Evolutionary conservation across 192 early-diverging fungal species (phyloP), one percentile per base, ranked within the genome.

Genomic region (Backusella macrospora): DNA sequence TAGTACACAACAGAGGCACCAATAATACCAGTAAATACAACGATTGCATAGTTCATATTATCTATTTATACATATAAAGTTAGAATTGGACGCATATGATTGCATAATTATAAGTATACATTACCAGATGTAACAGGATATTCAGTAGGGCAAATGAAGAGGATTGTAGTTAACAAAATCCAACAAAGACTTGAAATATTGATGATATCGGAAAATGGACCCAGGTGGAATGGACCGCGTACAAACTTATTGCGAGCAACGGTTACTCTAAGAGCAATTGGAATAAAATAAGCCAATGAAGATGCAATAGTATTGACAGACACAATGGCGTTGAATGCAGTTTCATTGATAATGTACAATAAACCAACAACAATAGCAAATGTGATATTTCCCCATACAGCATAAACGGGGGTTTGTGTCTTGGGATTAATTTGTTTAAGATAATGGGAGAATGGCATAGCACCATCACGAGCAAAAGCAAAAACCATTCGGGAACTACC

Each of bases 281-380:
- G 85, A 59, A 83, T 85, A 29, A 84, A 65, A 59, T 86, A 86
- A 8, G 85, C 81, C 18, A 83, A 73, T 23, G 78, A 84, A 6
- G 80, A 82, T 4, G 83, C 85, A 59, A 86, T 84, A 21, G 85
- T 86, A 77, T 85, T 85, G 71, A 86, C 82, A 5, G 85, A 86
- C 26, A 86, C 84, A 40, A 86, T 83, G 21, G 85, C 85, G 14
- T 68, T 67, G 45, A 79, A 85, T 5, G 85, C 85, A 10, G 80
- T 80, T 34, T 75, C 62, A 39, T 75, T 80, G 72, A 80, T 76
- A 21, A 86, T 85, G 47, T 80, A 84, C 23, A 82, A 79, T 43
- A 84, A 62, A 38, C 83, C 85, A 29, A 86, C 71, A 42, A 86
- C 26, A 13, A 82, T 73, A 18, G 83, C 83, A 42, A 86, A 83